Evolutionary conservation across 1,284 basidiomycete species (phyloP).

Genomic region (Coniophora puteana): DNA sequence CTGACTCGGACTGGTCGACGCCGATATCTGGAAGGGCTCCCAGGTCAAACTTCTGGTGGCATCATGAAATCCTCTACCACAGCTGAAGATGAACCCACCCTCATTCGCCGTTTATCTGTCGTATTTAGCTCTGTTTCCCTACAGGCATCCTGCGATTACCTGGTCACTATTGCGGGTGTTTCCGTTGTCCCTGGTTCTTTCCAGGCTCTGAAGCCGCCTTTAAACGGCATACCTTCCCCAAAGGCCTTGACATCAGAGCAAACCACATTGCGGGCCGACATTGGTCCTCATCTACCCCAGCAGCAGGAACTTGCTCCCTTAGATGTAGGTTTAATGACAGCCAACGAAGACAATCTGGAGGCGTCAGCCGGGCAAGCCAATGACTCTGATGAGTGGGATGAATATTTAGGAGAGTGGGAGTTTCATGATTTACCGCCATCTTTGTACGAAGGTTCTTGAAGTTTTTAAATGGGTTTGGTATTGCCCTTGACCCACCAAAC

Average conservation of each 20-base stretch:
- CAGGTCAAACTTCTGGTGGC: slow-evolving; percentile 10
- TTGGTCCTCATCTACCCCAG: too few species aligned
- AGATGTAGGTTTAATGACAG: too few species aligned
- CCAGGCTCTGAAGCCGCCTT: too few species aligned
- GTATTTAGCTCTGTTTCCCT: slow-evolving; percentile 69
- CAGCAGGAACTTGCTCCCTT: too few species aligned
- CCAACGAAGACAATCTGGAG: not conserved
- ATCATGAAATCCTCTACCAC: slow-evolving; percentile 4
- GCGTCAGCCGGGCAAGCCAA: not conserved
- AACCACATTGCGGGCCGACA: too few species aligned
- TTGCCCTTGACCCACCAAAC: too few species aligned
- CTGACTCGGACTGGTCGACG: slow-evolving; percentile 73
- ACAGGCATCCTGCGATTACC: slow-evolving; percentile 65
- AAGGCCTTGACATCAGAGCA: too few species aligned
- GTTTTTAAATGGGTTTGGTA: too few species aligned
- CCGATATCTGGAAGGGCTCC: slow-evolving; percentile 43
- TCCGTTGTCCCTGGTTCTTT: slow-evolving; percentile 28
- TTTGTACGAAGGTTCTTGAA: too few species aligned
- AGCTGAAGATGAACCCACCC: slow-evolving; percentile 33
- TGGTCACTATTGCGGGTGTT: slow-evolving; percentile 62
- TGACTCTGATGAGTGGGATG: not conserved
- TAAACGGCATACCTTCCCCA: too few species aligned
- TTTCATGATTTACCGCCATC: too few species aligned
- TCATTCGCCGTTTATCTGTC: slow-evolving; percentile 64
- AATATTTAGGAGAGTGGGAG: too few species aligned